A percentile compares a stretch with the other conserved stretches of the same genome.
Conservation (phyloP, 805 yeast species). For the Pichia eremophila region DNA sequence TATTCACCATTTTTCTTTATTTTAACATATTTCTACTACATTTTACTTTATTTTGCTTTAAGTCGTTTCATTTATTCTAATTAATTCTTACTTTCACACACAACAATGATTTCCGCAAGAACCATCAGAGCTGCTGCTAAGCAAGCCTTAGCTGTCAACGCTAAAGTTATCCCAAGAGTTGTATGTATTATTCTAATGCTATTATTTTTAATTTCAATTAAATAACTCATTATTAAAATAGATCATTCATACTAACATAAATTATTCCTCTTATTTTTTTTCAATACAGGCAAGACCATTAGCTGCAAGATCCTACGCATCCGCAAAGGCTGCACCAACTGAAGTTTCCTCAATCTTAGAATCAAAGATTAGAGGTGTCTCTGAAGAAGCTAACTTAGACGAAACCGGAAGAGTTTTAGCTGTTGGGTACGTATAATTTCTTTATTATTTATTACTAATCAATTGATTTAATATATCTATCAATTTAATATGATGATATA, state of each 20-base stretch:
- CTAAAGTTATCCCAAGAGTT: slow-evolving; percentile 34
- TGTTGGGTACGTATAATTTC: slow-evolving; percentile 63
- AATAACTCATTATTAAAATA: too few relatives aligned
- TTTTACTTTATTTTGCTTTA: not conserved
- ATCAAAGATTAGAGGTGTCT: slow-evolving; percentile 98
- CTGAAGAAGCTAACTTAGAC: slow-evolving; percentile 93
- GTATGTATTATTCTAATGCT: too few relatives aligned
- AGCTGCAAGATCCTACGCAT: slow-evolving; percentile 73
- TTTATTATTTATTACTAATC: not conserved
- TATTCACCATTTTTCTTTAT: not conserved
- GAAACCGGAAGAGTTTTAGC: slow-evolving; percentile 99
- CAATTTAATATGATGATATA: not conserved
- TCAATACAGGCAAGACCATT: slow-evolving; percentile 59
- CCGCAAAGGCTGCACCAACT: slow-evolving; percentile 97
- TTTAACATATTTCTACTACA: not conserved
- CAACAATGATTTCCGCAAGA: slow-evolving; percentile 73
- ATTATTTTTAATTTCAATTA: too few relatives aligned
- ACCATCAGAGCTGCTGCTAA: slow-evolving; percentile 80
- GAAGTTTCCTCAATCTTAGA: slow-evolving; percentile 98
- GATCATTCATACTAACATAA: slow-evolving; percentile 10
- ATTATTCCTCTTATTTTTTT: not conserved
- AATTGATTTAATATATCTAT: not conserved
- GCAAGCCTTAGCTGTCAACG: slow-evolving; percentile 54
- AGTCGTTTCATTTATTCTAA: not conserved
- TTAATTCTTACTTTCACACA: slow-evolving; percentile 2